Evolutionary conservation across 257 asterid genomes (phyloP), one percentile per base, ranked within the genome.

Genomic region (Leonotis leonurus): DNA sequence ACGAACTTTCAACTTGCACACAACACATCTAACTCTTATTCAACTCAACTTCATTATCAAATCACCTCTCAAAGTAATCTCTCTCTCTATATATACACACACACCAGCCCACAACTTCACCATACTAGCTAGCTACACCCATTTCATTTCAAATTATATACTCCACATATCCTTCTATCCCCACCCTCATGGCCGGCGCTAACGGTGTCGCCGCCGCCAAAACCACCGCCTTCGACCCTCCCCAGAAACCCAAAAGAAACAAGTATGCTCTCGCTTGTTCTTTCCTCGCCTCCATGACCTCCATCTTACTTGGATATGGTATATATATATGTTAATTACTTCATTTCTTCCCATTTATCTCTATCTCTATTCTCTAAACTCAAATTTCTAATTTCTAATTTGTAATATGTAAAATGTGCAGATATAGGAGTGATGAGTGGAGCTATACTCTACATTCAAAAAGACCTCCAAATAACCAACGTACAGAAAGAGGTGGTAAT

Each of bases 291-390:
- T 75, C 80, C 37, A 62, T 75, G 73, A 56, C 77, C 12, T 75
- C 77, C 3, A 33, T 75, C 16, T 68, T 75, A 7, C 55, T 71
- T 16, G 80, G 77, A 17, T 75, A 75, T 50, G 80, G 80, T 75
- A 66, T 17, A 0, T 27, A 6, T 27, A 3, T 3, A 3, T n/a
- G n/a, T n/a, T n/a, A n/a, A n/a, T n/a, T n/a, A 5, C 37, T 49
- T 48, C 2, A 29, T 5, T 41, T 6, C 48, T 41, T 41, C 46
- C 8, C 3, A 5, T 14, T 5, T 40, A 20, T 41, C 48, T 41
- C 22, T 41, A 27, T 27, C 45, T 13, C 0, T 39, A n/a, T 13
- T 39, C 44, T 13, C 17, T 39, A 36, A 10, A 4, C 9, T 36
- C 7, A 7, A 8, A 12, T 4, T 36, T n/a, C 6, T 29, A 7